phyloP scores from a whole-genome alignment of 1,284 basidiomycete species.

The Grifola frondosa region DNA sequence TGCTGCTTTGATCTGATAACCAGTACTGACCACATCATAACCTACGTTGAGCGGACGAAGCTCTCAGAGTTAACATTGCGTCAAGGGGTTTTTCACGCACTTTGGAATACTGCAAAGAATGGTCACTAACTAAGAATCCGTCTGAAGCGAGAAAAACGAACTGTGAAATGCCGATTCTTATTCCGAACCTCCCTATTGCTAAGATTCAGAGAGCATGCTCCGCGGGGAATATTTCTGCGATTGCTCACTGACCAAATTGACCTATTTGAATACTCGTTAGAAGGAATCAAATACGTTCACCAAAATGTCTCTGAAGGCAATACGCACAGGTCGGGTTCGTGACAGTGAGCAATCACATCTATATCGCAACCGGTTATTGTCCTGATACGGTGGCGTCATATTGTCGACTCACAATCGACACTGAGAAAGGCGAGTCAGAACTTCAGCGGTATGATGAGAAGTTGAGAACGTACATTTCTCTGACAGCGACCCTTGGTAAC shows the following conservation, averaged over 20 bases:
- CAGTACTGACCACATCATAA: slow-evolving; percentile 79
- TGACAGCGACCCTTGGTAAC: slow-evolving; percentile 63
- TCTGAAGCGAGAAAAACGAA: slow-evolving; percentile 31
- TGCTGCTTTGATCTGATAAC: too few species aligned
- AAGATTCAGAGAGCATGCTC: neutral
- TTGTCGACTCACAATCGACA: slow-evolving; percentile 58
- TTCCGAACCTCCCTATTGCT: slow-evolving; percentile 84
- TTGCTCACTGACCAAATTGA: slow-evolving; percentile 66
- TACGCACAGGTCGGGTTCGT: slow-evolving; percentile 75
- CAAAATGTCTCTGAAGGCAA: neutral
- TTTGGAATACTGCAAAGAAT: slow-evolving; percentile 73
- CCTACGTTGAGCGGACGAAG: too few species aligned
- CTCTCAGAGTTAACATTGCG: too few species aligned
- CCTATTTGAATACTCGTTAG: slow-evolving; percentile 40
- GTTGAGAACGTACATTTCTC: slow-evolving; percentile 62
- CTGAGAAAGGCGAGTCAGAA: slow-evolving; percentile 33
- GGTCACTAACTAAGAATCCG: slow-evolving; percentile 5
- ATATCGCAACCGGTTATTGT: neutral
- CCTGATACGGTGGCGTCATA: neutral
- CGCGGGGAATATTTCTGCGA: neutral
- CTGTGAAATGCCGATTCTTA: slow-evolving; percentile 80
- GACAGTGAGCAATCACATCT: slow-evolving; percentile 68
- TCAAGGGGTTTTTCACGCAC: slow-evolving; percentile 41
- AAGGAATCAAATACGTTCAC: slow-evolving; percentile 7
- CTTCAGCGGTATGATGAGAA: neutral